Percentiles rank a stretch among this genome's conserved stretches.
phyloP scores from a whole-genome alignment of 2,329 filamentous ascomycete species.

The Microsporum ferrugineum region DNA sequence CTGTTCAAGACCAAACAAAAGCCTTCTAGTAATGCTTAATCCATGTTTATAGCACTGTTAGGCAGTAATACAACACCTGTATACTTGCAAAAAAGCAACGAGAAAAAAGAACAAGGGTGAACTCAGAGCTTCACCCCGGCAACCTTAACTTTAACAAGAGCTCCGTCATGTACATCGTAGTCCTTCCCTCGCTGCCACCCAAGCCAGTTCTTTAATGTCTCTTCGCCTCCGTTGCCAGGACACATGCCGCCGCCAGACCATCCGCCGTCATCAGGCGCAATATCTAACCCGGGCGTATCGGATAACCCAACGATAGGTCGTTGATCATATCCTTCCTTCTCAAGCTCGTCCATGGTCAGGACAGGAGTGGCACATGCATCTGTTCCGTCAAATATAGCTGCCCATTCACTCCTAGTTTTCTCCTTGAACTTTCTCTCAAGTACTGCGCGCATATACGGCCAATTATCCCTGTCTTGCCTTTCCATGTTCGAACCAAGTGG shows the following conservation, averaged over 20 bases:
- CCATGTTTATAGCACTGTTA: background rate
- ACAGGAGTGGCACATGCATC: constrained; percentile 92
- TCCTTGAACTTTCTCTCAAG: constrained; percentile 55
- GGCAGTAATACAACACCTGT: background rate
- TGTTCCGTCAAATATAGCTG: constrained; percentile 71
- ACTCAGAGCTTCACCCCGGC: background rate
- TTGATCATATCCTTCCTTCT: constrained; percentile 43
- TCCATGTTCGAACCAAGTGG: constrained; percentile 38
- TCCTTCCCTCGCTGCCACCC: constrained; percentile 64
- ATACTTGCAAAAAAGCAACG: background rate
- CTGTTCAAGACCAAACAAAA: background rate
- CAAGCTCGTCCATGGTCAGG: constrained; percentile 60
- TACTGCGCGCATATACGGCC: constrained; percentile 53
- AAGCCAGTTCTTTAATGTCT: constrained; percentile 57
- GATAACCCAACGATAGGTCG: constrained; percentile 43
- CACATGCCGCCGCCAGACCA: constrained; percentile 51
- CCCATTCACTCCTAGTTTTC: constrained; percentile 70
- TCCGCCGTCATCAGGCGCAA: constrained; percentile 51
- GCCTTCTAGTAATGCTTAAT: background rate
- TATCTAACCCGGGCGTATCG: constrained; percentile 55
- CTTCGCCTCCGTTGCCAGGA: constrained; percentile 62
- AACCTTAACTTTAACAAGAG: constrained; percentile 40
- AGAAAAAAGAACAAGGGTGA: background rate
- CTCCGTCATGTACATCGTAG: constrained; percentile 55
- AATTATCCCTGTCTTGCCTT: constrained; percentile 51